Evolutionary conservation across 73 alveolate genomes (phyloP).

Genomic region (Paramecium sonneborni): DNA sequence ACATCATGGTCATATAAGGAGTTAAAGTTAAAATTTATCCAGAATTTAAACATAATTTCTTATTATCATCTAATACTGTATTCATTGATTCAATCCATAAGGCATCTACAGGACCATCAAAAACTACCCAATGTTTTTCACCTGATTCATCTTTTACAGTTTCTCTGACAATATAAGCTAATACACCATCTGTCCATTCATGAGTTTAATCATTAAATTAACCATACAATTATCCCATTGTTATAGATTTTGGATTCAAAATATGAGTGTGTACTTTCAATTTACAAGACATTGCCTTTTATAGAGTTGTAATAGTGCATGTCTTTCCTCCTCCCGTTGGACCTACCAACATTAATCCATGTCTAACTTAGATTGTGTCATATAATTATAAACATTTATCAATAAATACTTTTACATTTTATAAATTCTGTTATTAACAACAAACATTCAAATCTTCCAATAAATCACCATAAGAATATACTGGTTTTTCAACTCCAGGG

Average conservation of each 20-base stretch:
- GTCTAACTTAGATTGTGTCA: conserved; percentile 97
- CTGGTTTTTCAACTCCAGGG: conserved; percentile 98
- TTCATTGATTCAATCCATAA: conserved; percentile 98
- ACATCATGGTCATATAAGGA: conserved; percentile 89
- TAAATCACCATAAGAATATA: conserved; percentile 88
- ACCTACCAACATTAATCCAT: conserved; percentile 98
- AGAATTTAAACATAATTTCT: conserved; percentile 82
- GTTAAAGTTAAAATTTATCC: conserved; percentile 86
- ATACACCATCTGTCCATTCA: conserved; percentile 99
- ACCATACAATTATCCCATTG: conserved; percentile 99
- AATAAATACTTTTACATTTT: conserved; percentile 93
- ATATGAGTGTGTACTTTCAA: conserved; percentile 86
- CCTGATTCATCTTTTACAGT: conserved; percentile 84
- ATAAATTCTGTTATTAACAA: conserved; percentile 86
- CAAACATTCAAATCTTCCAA: conserved; percentile 72
- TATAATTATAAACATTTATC: conserved; percentile 95
- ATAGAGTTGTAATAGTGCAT: conserved; percentile 83
- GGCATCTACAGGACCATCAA: conserved; percentile 99
- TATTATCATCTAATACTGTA: conserved; percentile 99
- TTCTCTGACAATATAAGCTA: conserved; percentile 91
- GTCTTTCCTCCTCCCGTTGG: conserved; percentile 99
- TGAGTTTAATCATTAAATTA: conserved; percentile 96
- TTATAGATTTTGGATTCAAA: conserved; percentile 97
- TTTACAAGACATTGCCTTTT: conserved; percentile 85
- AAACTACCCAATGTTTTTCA: conserved; percentile 95